phyloP scores from a whole-genome alignment of 2,329 filamentous ascomycete species.

The Lasiodiplodia citricola region DNA sequence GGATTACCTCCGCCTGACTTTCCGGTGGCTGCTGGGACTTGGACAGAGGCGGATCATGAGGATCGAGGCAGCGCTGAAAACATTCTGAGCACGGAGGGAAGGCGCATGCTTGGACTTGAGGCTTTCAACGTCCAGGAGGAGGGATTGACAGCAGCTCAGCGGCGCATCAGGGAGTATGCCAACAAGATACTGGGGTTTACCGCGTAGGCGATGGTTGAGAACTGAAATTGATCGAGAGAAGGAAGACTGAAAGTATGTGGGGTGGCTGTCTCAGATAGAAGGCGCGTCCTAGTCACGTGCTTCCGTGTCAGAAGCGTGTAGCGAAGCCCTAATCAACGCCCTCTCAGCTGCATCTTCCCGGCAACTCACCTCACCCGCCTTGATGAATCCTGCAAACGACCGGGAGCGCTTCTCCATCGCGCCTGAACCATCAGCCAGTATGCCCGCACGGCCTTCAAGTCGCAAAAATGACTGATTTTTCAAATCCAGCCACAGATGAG shows the following conservation, averaged over 20 bases:
- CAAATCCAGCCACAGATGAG: not conserved
- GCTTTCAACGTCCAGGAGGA: too few species aligned
- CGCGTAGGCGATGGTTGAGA: too few species aligned
- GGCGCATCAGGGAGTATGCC: too few species aligned
- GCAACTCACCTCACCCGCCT: not conserved
- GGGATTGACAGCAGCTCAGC: too few species aligned
- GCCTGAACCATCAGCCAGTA: not conserved
- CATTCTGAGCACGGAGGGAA: constrained; percentile 29
- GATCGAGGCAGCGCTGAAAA: constrained; percentile 31
- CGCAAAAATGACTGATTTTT: too few species aligned
- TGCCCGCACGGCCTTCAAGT: not conserved
- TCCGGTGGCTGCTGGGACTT: not conserved
- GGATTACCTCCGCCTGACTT: constrained; percentile 30
- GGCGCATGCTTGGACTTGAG: not conserved
- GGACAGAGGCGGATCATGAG: constrained; percentile 23
- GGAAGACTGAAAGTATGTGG: too few species aligned
- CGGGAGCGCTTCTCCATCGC: not conserved
- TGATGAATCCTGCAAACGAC: not conserved
- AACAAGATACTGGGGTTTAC: too few species aligned
- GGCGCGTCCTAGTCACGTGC: not conserved
- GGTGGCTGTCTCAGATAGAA: too few species aligned
- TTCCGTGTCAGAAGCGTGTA: not conserved
- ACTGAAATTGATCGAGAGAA: not conserved
- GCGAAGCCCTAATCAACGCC: not conserved
- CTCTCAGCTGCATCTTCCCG: not conserved